These are phyloP conservation scores for Podila verticillata DNA, from an alignment of 192 early-diverging fungal species.

Conservation along the genomic window DNA sequence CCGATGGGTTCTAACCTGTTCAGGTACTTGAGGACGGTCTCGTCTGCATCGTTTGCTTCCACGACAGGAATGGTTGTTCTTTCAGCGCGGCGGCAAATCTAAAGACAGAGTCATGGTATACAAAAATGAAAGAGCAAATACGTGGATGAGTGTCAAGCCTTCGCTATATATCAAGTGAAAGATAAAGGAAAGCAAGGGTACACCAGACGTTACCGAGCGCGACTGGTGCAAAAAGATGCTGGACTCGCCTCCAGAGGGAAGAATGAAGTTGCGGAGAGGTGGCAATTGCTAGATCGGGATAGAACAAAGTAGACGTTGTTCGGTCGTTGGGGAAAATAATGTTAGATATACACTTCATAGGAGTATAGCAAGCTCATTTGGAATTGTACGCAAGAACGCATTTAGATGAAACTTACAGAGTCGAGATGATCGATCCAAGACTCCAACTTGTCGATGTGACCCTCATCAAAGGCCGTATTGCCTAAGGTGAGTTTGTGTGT, in stretches of 20 bases:
- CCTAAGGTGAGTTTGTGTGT: conserved; percentile 28
- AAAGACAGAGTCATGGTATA: not conserved
- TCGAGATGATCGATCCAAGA: conserved; percentile 87
- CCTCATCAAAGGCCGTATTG: conserved; percentile 83
- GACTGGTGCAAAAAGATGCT: conserved; percentile 86
- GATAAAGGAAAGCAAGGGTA: not conserved
- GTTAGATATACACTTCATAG: conserved; percentile 53
- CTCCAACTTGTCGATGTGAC: conserved; percentile 73
- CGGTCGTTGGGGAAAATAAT: conserved; percentile 55
- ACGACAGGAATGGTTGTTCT: conserved; percentile 80
- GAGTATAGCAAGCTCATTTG: not conserved
- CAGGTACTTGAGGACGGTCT: conserved; percentile 71
- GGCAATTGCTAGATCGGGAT: conserved; percentile 41
- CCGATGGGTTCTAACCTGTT: conserved; percentile 58
- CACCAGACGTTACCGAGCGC: conserved; percentile 61
- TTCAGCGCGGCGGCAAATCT: conserved; percentile 85
- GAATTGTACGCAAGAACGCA: conserved; percentile 61
- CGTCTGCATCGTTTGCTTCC: conserved; percentile 64
- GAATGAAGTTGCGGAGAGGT: conserved; percentile 54
- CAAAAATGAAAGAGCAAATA: not conserved
- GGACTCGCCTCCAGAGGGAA: conserved; percentile 84
- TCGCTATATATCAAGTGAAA: too few relatives aligned
- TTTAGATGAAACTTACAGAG: conserved; percentile 25
- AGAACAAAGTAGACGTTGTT: not conserved
- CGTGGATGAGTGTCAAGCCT: not conserved